Evolutionary conservation across 164 flowering plant species (phyloP).

Genomic region (Umbellularia californica): DNA sequence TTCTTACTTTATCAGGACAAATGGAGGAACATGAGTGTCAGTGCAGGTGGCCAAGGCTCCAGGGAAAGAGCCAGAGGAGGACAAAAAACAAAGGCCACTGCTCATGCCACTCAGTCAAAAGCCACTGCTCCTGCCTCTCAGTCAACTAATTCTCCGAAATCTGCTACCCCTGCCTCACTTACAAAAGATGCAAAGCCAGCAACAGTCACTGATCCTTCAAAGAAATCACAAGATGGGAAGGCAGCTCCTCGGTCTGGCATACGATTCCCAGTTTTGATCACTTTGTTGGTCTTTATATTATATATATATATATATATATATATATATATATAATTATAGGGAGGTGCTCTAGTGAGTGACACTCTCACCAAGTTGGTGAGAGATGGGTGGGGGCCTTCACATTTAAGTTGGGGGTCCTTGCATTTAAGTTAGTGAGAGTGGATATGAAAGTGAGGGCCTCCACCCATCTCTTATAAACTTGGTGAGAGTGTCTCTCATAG

Average conservation of each 20-base stretch:
- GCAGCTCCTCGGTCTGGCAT: constrained; percentile 28
- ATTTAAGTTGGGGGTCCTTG: no score
- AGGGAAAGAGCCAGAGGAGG: constrained; percentile 52
- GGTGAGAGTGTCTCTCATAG: no score
- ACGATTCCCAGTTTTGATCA: not conserved
- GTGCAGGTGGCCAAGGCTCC: constrained; percentile 47
- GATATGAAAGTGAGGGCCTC: no score
- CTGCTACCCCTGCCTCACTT: constrained; percentile 25
- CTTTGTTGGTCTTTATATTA: not conserved
- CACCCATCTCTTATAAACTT: no score
- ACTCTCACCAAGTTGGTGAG: no score
- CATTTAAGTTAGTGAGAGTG: no score
- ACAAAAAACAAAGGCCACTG: constrained; percentile 35
- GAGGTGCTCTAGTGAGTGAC: no score
- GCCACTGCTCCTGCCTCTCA: constrained; percentile 24
- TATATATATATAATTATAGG: no score
- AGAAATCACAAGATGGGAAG: constrained; percentile 35
- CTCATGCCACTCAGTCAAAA: constrained; percentile 24
- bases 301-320: no score
- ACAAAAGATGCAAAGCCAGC: constrained; percentile 25
- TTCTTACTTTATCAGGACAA: constrained; percentile 44
- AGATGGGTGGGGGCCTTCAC: no score
- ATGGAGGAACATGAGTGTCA: constrained; percentile 80
- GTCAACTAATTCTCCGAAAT: constrained; percentile 14
- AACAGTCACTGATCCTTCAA: constrained; percentile 25